Evolutionary conservation across 768 basidiomycete species (phyloP), one percentile per base, ranked within the genome.

Genomic region (Candolleomyces eurysporus): DNA sequence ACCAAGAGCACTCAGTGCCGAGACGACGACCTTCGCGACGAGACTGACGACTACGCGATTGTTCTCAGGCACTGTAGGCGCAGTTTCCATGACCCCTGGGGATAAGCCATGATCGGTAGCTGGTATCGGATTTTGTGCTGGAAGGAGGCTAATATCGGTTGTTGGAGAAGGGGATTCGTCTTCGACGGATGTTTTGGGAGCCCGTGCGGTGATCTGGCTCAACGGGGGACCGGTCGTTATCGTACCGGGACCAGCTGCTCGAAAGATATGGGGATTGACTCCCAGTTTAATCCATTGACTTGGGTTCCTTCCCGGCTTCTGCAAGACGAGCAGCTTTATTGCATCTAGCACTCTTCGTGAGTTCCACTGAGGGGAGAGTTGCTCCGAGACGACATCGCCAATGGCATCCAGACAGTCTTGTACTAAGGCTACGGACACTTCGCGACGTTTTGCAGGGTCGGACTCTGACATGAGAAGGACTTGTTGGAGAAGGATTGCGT

Each of bases 11-110:
- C 54, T 36, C 1, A 79, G 58, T 9, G 73, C 68, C 14, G 46
- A 52, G 14, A 73, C 65, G 30, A 71, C 67, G 1, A 67, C 65
- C 22, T 67, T 59, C 58, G 76, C 56, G 66, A 76, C 69, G 14
- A 51, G 53, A 16, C n/a, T 57, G 6, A 57, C 42, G 8, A 43
- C 42, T 9, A 17, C 42, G n/a, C n/a, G n/a, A n/a, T n/a, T n/a
- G n/a, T n/a, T n/a, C n/a, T n/a, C n/a, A n/a, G n/a, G n/a, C n/a
- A n/a, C n/a, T n/a, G n/a, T n/a, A n/a, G n/a, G n/a, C n/a, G n/a
- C n/a, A n/a, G n/a, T n/a, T n/a, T n/a, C n/a, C n/a, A n/a, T n/a
- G n/a, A n/a, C n/a, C n/a, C n/a, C n/a, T n/a, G n/a, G n/a, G n/a
- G n/a, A n/a, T n/a, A n/a, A n/a, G n/a, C n/a, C n/a, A n/a, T 43